A percentile compares a stretch with the other conserved stretches of the same genome.
Conservation (phyloP, 108 stramenopile species). For the Pseudonitzschia pungens region DNA sequence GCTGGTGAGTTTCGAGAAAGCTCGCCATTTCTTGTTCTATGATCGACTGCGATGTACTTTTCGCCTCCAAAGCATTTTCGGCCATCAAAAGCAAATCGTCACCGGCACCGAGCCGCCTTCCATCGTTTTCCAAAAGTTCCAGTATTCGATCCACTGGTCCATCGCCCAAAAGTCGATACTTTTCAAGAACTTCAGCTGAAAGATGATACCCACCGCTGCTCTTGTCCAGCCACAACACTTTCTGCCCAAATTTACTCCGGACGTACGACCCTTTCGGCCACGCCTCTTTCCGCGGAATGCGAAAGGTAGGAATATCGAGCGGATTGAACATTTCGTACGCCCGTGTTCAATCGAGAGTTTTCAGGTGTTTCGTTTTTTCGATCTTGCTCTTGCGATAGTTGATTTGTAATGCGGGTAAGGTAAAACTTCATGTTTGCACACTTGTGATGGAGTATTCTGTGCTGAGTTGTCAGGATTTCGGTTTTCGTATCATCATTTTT, state of each 20-base stretch:
- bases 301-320: not conserved
- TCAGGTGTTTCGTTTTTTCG: not conserved
- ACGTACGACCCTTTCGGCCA: slow-evolving; percentile 21
- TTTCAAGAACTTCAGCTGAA: slow-evolving; percentile 50
- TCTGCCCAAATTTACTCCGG: slow-evolving; percentile 22
- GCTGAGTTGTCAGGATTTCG: too few species aligned
- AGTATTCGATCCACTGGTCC: slow-evolving; percentile 59
- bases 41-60: slow-evolving; percentile 6
- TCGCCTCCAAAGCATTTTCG: slow-evolving; percentile 14
- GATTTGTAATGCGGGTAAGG: too few species aligned
- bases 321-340: slow-evolving; percentile 1
- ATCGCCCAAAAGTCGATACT: slow-evolving; percentile 70
- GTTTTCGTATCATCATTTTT: too few species aligned
- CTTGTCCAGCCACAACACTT: slow-evolving; percentile 20
- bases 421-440: too few species aligned
- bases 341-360: not conserved
- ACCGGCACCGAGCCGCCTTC: slow-evolving; percentile 23
- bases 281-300: slow-evolving; percentile 8
- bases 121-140: slow-evolving; percentile 38
- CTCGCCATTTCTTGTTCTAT: slow-evolving; percentile 17
- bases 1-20: slow-evolving; percentile 34
- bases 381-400: too few species aligned
- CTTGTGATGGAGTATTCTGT: too few species aligned
- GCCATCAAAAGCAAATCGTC: slow-evolving; percentile 62
- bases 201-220: slow-evolving; percentile 53